phyloP scores from a whole-genome alignment of 2,329 filamentous ascomycete species.

The Hypoxylon sp. region DNA sequence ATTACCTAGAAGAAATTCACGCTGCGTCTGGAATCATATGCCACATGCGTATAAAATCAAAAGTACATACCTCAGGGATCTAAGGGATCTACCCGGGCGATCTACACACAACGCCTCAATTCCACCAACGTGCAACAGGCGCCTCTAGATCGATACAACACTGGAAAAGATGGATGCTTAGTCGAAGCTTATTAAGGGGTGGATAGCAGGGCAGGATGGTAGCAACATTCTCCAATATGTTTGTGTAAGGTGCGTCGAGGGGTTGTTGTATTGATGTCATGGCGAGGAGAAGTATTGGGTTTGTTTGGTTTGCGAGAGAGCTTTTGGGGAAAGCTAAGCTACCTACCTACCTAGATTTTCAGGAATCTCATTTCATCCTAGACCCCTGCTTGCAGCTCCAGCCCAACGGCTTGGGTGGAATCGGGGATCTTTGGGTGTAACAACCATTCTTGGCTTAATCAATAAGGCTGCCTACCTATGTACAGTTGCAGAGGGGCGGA shows the following conservation, averaged over 20 bases:
- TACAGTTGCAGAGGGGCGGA: too few relatives aligned
- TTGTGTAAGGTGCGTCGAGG: conserved; percentile 10
- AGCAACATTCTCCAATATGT: conserved; percentile 9
- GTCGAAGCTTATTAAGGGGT: conserved; percentile 26
- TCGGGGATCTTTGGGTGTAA: conserved; percentile 37
- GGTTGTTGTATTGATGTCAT: conserved; percentile 27
- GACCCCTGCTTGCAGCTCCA: conserved; percentile 38
- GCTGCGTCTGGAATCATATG: not conserved
- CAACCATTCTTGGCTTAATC: conserved; percentile 28
- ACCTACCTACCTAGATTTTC: conserved; percentile 25
- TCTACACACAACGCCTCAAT: conserved; percentile 26
- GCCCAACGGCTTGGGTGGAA: conserved; percentile 40
- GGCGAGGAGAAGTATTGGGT: conserved; percentile 15
- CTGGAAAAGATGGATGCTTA: conserved; percentile 18
- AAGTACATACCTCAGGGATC: conserved; percentile 14
- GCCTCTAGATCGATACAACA: conserved; percentile 9
- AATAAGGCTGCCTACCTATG: conserved; percentile 23
- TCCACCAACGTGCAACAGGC: conserved; percentile 16
- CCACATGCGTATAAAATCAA: too few relatives aligned
- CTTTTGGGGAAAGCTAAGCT: too few relatives aligned
- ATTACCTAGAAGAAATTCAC: too few relatives aligned
- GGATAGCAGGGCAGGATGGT: conserved; percentile 1
- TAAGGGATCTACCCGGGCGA: conserved; percentile 32
- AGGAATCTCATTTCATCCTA: conserved; percentile 32
- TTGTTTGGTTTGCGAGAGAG: conserved; percentile 16